A percentile compares a stretch with the other conserved stretches of the same genome.
These are phyloP conservation scores for Blastobotrys mokoenaii DNA, from an alignment of 805 yeast genomes.

Conservation along the genomic window DNA sequence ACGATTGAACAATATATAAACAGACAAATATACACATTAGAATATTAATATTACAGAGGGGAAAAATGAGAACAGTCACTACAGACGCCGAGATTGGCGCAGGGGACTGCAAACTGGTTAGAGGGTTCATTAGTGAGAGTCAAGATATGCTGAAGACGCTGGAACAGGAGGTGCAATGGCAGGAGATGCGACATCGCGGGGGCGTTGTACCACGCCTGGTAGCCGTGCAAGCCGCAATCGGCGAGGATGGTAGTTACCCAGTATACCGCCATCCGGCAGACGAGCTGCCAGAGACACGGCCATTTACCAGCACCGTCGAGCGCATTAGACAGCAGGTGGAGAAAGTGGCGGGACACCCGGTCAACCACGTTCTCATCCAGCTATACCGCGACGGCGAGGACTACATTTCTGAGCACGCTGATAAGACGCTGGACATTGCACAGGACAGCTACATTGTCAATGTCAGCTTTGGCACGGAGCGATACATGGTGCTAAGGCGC, in stretches of 20 bases:
- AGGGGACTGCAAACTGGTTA: background rate
- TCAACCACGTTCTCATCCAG: constrained; percentile 17
- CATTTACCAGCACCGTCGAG: background rate
- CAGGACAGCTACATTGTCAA: constrained; percentile 16
- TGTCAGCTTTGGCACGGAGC: constrained; percentile 13
- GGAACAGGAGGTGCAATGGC: constrained; percentile 10
- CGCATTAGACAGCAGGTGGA: background rate
- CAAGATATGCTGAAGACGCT: background rate
- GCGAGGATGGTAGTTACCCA: constrained; percentile 4
- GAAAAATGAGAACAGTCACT: too few relatives aligned
- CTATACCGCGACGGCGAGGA: constrained; percentile 14
- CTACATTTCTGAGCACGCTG: constrained; percentile 17
- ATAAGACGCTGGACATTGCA: constrained; percentile 17
- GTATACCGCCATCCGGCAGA: constrained; percentile 16
- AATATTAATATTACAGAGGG: too few relatives aligned
- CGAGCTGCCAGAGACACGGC: constrained; percentile 5
- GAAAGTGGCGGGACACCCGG: background rate
- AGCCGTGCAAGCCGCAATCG: constrained; percentile 13
- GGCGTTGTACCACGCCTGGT: constrained; percentile 17
- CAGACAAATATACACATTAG: too few relatives aligned
- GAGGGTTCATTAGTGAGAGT: background rate
- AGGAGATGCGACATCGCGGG: constrained; percentile 11
- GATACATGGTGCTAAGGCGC: constrained; percentile 9
- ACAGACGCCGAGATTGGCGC: background rate
- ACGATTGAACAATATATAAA: too few relatives aligned